These are phyloP conservation scores for Cercophora sp. DNA, from an alignment of 495 filamentous ascomycete species.

Conservation along the genomic window DNA sequence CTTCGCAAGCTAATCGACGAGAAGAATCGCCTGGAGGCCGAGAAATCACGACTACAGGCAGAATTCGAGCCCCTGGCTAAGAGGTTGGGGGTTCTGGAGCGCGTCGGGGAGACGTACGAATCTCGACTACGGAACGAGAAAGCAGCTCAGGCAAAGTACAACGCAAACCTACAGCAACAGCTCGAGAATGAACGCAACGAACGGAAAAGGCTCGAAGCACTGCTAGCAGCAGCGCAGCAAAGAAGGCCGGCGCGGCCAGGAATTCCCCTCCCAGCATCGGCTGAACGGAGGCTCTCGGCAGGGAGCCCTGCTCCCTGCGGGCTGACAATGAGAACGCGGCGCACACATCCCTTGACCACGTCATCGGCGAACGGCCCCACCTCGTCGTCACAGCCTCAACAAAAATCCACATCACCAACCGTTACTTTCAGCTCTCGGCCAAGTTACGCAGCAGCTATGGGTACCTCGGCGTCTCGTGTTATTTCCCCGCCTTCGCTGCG, in stretches of 20 bases:
- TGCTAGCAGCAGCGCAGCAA: constrained; percentile 19
- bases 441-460: constrained; percentile 20
- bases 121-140: constrained; percentile 26
- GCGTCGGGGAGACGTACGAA: constrained; percentile 32
- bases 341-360: constrained; percentile 10
- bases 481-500: background rate
- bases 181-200: constrained; percentile 26
- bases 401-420: constrained; percentile 9
- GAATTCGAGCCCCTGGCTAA: constrained; percentile 23
- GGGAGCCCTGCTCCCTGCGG: constrained; percentile 7
- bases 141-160: constrained; percentile 16
- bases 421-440: constrained; percentile 8
- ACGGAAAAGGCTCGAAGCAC: constrained; percentile 15
- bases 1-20: constrained; percentile 23
- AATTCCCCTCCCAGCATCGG: constrained; percentile 5
- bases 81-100: constrained; percentile 29
- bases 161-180: constrained; percentile 21
- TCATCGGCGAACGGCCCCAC: background rate
- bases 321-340: constrained; percentile 18
- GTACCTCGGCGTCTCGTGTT: constrained; percentile 3
- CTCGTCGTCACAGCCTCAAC: background rate
- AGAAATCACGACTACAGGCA: too few species aligned
- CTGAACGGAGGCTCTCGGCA: constrained; percentile 4
- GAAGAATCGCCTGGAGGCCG: constrained; percentile 25
- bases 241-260: constrained; percentile 1